A percentile compares a stretch with the other conserved stretches of the same genome.
Evolutionary conservation across 495 filamentous ascomycete genomes (phyloP).

Genomic region (Penicillium flavigenum): DNA sequence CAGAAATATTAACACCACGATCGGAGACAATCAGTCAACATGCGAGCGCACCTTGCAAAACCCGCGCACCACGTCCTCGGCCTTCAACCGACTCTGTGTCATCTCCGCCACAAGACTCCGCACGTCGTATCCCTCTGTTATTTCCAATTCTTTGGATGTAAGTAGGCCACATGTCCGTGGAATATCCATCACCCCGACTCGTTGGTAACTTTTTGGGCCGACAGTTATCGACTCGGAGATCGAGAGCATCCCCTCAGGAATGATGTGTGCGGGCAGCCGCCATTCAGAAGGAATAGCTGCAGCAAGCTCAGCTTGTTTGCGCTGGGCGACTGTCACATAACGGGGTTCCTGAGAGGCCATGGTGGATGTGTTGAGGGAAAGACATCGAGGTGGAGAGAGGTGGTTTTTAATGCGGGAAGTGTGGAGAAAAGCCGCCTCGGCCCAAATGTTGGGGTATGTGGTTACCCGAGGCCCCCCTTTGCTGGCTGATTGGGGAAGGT

Average conservation of each 20-base stretch:
- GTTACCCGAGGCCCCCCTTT: no score
- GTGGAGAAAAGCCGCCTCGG: constrained; percentile 11
- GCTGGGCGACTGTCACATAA: constrained; percentile 38
- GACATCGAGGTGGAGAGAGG: background rate
- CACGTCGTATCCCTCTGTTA: constrained; percentile 59
- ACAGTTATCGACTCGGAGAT: constrained; percentile 43
- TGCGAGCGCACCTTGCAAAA: constrained; percentile 53
- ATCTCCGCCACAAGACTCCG: constrained; percentile 51
- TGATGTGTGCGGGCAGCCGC: constrained; percentile 36
- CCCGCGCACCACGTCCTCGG: constrained; percentile 54
- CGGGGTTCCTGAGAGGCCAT: constrained; percentile 24
- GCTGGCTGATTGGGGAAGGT: no score
- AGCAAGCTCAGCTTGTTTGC: constrained; percentile 47
- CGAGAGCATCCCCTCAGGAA: constrained; percentile 43
- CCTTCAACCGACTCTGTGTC: constrained; percentile 43
- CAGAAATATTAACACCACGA: background rate
- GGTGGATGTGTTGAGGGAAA: constrained; percentile 4
- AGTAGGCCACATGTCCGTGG: constrained; percentile 54
- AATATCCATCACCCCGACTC: constrained; percentile 44
- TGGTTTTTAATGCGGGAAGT: constrained; percentile 7
- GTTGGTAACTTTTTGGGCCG: constrained; percentile 31
- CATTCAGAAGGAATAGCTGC: constrained; percentile 50
- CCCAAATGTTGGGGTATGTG: background rate
- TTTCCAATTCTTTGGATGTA: constrained; percentile 50
- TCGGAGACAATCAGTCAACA: background rate